These are phyloP conservation scores for Mycena sp. DNA, from an alignment of 1,284 basidiomycete species.

Conservation along the genomic window DNA sequence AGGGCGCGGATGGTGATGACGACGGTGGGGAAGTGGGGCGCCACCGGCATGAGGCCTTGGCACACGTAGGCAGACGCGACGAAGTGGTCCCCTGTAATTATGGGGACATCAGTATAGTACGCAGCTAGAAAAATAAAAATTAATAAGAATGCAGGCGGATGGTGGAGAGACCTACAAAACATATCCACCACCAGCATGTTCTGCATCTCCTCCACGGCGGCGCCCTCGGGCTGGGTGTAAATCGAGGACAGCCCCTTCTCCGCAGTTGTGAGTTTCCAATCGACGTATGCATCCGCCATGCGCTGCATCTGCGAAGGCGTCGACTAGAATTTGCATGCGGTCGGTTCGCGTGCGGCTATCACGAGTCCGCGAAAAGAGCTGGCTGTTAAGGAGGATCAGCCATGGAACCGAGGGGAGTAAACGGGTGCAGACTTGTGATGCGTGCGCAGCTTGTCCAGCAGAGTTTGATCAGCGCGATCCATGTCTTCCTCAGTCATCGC, in stretches of 20 bases:
- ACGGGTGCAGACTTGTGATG: neutral
- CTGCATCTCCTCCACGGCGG: neutral
- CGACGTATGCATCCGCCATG: conserved; percentile 8
- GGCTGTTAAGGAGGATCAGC: neutral
- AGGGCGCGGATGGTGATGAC: conserved; percentile 20
- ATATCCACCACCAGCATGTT: conserved; percentile 1
- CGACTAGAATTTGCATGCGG: conserved; percentile 2
- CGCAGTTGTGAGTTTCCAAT: neutral
- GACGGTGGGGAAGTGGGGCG: conserved; percentile 16
- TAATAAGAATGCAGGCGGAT: neutral
- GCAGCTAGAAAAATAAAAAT: neutral
- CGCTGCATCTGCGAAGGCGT: conserved; percentile 9
- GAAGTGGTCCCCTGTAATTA: neutral
- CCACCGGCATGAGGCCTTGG: conserved; percentile 3
- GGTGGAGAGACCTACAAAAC: neutral
- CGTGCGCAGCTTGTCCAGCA: conserved; percentile 4
- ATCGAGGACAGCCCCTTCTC: neutral
- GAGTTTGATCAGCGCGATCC: neutral
- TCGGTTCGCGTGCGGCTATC: neutral
- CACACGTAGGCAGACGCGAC: neutral
- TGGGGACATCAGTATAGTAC: neutral
- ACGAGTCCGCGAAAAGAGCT: neutral
- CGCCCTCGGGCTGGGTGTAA: neutral
- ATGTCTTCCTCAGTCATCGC: neutral
- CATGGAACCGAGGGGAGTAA: neutral